phyloP scores from a whole-genome alignment of 2,329 filamentous ascomycete species.

The Penicillium sp. region DNA sequence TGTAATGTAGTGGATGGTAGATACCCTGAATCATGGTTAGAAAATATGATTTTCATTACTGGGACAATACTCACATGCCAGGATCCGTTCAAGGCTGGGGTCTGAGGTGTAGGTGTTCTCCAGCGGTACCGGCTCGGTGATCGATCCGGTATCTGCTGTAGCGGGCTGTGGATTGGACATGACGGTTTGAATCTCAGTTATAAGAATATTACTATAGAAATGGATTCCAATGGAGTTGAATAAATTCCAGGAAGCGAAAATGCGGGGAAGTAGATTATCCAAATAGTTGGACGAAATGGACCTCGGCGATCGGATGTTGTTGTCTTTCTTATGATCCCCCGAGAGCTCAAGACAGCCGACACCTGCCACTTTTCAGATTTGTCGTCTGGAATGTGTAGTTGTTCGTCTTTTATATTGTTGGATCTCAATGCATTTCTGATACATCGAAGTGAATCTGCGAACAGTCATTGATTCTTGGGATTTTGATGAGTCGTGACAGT shows the following conservation, averaged over 20 bases:
- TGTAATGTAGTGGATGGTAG: conserved; percentile 54
- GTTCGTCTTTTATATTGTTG: too few species aligned
- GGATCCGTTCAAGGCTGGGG: conserved; percentile 50
- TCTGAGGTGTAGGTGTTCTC: conserved; percentile 58
- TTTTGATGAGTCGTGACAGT: too few species aligned
- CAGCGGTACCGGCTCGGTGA: conserved; percentile 52
- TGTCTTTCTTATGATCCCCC: conserved; percentile 16
- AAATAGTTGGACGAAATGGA: conserved; percentile 11
- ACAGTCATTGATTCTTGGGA: too few species aligned
- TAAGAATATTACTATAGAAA: too few species aligned
- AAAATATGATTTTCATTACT: neutral
- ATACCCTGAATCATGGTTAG: conserved; percentile 17
- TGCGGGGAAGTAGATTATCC: conserved; percentile 1
- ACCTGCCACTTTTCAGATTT: too few species aligned
- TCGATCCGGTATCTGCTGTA: conserved; percentile 50
- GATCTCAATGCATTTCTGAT: too few species aligned
- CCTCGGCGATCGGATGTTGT: conserved; percentile 23
- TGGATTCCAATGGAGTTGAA: too few species aligned
- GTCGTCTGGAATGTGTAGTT: too few species aligned
- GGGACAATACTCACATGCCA: conserved; percentile 44
- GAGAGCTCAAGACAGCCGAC: too few species aligned
- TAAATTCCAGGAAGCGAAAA: neutral
- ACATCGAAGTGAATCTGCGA: too few species aligned
- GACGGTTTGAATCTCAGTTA: neutral
- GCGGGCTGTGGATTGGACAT: conserved; percentile 26